Base-by-base conservation (phyloP, 495 filamentous ascomycete species). In the Penicillium odoratum region DNA sequence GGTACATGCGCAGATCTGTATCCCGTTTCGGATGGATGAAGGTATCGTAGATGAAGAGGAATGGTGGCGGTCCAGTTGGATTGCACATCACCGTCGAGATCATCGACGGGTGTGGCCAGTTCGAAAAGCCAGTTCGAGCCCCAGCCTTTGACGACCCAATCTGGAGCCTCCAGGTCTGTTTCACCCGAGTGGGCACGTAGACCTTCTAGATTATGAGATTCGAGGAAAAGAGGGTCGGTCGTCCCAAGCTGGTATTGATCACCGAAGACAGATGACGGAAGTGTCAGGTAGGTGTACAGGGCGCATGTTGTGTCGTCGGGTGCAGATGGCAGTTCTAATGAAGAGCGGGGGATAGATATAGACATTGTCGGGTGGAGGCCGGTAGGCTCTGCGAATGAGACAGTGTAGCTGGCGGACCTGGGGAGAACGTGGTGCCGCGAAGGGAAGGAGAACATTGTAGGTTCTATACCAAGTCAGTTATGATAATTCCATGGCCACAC, bases 141-240 rank as follows among this genome's bases (percentile, higher is more conserved):
- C 95, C 94, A 98, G 55, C 79, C 66, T 26, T 79, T 67, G 44
- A 90, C 77, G 10, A 84, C 84, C 80, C 94, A 98, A 60, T 88
- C 87, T 9, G 94, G 94, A 0, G 91, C 91, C 73, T 98, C 94
- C 48, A 98, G 91, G 61, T 98, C 94, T 4, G 91, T 91, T 44
- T 91, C 91, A 42, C 91, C 87, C 38, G 85, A 83, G 46, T 90
- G 80, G 52, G 84, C 84, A 42, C 82, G 85, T 42, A 97, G 70
- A 0, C 80, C 72, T 26, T 77, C 79, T 46, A 98, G 75, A 63
- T 92, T 88, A 49, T 95, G 90, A 2, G 89, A 90, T 18, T 81
- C 58, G 34, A 93, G 79, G 73, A 91, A 88, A 38, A 93, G 78
- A 7, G 78, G 70, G 69, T 93, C 89, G 11, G 69, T 69, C 5